Evolutionary conservation across 2,329 filamentous ascomycete genomes (phyloP).

Genomic region (Colletotrichum sp.): DNA sequence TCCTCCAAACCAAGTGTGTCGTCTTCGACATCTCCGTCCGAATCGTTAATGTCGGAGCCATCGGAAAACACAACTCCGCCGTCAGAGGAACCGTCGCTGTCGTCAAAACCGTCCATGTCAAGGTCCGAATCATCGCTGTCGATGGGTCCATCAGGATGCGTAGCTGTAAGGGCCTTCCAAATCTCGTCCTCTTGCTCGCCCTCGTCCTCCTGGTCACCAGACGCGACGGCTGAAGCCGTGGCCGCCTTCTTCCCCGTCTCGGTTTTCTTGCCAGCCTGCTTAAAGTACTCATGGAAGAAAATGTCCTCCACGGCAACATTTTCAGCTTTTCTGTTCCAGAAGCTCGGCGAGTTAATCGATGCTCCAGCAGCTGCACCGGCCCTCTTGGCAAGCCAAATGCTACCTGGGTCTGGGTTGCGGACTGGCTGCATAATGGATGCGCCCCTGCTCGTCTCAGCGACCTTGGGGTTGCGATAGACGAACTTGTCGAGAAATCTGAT

Average conservation of each 20-base stretch:
- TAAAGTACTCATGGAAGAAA: slow-evolving; percentile 99
- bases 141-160: slow-evolving; percentile 77
- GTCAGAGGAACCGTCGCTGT: slow-evolving; percentile 33
- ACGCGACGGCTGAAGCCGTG: slow-evolving; percentile 45
- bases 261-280: slow-evolving; percentile 67
- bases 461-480: slow-evolving; percentile 94
- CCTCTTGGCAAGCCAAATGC: slow-evolving; percentile 61
- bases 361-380: slow-evolving; percentile 37
- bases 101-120: slow-evolving; percentile 53
- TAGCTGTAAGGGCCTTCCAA: slow-evolving; percentile 88
- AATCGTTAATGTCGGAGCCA: slow-evolving; percentile 50
- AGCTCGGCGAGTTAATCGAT: slow-evolving; percentile 81
- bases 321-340: slow-evolving; percentile 90
- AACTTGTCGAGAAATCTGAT: slow-evolving; percentile 98
- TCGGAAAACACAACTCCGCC: slow-evolving; percentile 28
- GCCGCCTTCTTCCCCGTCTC: slow-evolving; percentile 64
- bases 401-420: slow-evolving; percentile 59
- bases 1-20: slow-evolving; percentile 48
- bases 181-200: slow-evolving; percentile 76
- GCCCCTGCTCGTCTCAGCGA: slow-evolving; percentile 70
- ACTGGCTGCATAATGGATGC: slow-evolving; percentile 97
- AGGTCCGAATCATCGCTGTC: slow-evolving; percentile 63
- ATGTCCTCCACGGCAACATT: slow-evolving; percentile 90
- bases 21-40: slow-evolving; percentile 40
- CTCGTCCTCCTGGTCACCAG: slow-evolving; percentile 57